Conservation (phyloP, 2,329 filamentous ascomycete species). For the Eutypella sp. region DNA sequence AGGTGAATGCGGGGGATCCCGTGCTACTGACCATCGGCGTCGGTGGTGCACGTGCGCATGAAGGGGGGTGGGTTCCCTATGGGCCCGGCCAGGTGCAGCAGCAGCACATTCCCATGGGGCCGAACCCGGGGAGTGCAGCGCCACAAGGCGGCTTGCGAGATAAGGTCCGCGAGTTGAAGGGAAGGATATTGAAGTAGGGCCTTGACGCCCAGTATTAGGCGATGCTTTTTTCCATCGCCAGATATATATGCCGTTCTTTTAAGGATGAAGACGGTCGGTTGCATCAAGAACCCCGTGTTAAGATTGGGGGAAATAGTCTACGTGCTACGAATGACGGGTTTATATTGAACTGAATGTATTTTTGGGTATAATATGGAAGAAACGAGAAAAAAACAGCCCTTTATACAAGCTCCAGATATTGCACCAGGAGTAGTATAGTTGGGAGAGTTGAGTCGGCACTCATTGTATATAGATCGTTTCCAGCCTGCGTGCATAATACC, state of each 20-base stretch:
- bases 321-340: no score
- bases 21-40: slow-evolving; percentile 45
- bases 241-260: no score
- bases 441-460: no score
- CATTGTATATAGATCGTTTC: no score
- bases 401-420: neutral
- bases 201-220: no score
- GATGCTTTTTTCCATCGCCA: no score
- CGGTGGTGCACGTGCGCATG: slow-evolving; percentile 32
- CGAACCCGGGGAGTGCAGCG: neutral
- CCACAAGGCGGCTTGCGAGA: neutral
- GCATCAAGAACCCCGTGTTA: no score
- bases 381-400: no score
- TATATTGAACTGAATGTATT: neutral
- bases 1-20: slow-evolving; percentile 48
- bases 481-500: neutral
- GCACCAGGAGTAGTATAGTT: no score
- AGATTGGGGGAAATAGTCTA: no score
- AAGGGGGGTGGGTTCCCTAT: neutral
- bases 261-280: no score
- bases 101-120: neutral
- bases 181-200: neutral
- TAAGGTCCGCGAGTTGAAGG: neutral
- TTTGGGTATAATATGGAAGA: neutral
- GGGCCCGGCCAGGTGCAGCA: neutral